Evolutionary conservation across 495 filamentous ascomycete genomes (phyloP).

Genomic region (Aspergillus hancockii): DNA sequence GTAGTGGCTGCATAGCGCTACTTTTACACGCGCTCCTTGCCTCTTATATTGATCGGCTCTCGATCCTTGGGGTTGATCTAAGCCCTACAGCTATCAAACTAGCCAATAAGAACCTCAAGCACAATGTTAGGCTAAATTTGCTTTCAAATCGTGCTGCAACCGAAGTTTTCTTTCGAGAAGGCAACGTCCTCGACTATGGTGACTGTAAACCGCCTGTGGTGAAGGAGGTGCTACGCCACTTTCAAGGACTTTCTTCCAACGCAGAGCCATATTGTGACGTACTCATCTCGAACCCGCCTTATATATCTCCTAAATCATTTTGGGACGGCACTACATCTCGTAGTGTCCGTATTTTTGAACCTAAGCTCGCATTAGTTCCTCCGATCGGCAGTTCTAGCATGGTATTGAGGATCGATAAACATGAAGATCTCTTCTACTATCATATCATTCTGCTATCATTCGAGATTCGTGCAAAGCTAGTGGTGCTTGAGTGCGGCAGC

Average conservation of each 20-base stretch:
- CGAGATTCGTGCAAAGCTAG: conserved; percentile 25
- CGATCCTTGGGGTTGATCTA: conserved; percentile 44
- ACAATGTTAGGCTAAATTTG: conserved; percentile 43
- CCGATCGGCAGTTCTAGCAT: conserved; percentile 9
- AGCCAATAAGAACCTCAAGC: conserved; percentile 58
- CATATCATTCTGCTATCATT: conserved; percentile 29
- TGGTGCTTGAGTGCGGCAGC: conserved; percentile 43
- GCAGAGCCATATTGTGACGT: conserved; percentile 54
- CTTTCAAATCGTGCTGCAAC: conserved; percentile 29
- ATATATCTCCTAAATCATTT: conserved; percentile 69
- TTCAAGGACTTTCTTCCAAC: conserved; percentile 1
- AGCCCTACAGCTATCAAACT: conserved; percentile 57
- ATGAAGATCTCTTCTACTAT: conserved; percentile 44
- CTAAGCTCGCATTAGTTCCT: conserved; percentile 75
- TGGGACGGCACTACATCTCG: conserved; percentile 56
- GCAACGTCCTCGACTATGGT: conserved; percentile 53
- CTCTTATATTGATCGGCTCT: conserved; percentile 26
- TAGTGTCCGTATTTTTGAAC: conserved; percentile 80
- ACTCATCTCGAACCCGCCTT: conserved; percentile 88
- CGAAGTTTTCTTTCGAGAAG: conserved; percentile 52
- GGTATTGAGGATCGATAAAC: not conserved
- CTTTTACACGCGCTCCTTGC: conserved; percentile 61
- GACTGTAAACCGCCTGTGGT: conserved; percentile 12
- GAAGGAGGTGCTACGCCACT: conserved; percentile 15
- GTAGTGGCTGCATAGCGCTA: conserved; percentile 87